Percentiles rank a stretch among this genome's conserved stretches.
Evolutionary conservation across 2,329 filamentous ascomycete genomes (phyloP).

Genomic region (Ophiocordyceps robertsii): DNA sequence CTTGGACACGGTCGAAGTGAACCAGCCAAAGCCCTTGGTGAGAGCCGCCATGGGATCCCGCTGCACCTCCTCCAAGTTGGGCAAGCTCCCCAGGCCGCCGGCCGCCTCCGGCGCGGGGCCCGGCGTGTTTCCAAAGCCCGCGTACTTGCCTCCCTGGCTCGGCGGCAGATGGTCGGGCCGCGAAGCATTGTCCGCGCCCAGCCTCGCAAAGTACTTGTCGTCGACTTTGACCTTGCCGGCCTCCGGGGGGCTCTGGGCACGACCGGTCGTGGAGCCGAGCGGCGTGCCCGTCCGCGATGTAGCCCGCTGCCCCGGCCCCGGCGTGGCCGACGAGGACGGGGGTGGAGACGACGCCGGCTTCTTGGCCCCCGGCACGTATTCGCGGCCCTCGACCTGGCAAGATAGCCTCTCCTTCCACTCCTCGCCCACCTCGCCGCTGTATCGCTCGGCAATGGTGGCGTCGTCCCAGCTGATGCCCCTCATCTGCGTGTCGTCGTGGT

Average conservation of each 20-base stretch:
- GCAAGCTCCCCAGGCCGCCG: constrained; percentile 32
- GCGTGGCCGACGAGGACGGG: constrained; percentile 15
- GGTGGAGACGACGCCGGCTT: constrained; percentile 20
- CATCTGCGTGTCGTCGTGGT: constrained; percentile 51
- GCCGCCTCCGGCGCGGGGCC: constrained; percentile 26
- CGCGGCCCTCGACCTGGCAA: constrained; percentile 75
- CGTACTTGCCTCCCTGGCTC: constrained; percentile 84
- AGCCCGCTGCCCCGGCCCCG: constrained; percentile 19
- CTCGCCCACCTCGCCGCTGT: constrained; percentile 79
- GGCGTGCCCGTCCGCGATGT: constrained; percentile 26
- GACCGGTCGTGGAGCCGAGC: constrained; percentile 21
- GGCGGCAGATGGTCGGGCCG: constrained; percentile 65
- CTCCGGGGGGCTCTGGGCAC: constrained; percentile 24
- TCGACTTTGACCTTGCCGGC: constrained; percentile 49
- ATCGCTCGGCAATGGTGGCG: constrained; percentile 79
- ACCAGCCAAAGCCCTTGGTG: constrained; percentile 90
- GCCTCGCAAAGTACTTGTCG: constrained; percentile 78
- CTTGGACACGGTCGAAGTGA: constrained; percentile 75
- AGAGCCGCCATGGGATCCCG: constrained; percentile 80
- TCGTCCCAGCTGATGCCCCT: constrained; percentile 66
- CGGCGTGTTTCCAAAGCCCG: constrained; percentile 74
- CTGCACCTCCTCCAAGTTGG: constrained; percentile 76
- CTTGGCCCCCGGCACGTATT: constrained; percentile 67
- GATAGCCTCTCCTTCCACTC: constrained; percentile 88
- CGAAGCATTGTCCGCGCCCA: constrained; percentile 72